These are phyloP conservation scores for Naganishia cerealis DNA, from an alignment of 1,284 basidiomycete genomes.

Conservation along the genomic window DNA sequence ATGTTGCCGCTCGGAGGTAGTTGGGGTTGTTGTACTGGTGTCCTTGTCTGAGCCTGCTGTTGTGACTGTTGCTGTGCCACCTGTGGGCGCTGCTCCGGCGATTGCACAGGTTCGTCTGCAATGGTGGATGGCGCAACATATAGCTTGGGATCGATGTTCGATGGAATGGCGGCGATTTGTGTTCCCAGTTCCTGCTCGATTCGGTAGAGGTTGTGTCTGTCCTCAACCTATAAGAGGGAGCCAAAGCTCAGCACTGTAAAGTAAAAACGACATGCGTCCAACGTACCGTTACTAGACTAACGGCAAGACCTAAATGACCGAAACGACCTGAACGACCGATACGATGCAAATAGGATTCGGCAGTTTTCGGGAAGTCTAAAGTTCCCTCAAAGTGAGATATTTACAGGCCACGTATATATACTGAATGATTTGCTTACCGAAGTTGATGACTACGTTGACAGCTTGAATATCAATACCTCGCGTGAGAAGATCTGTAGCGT, in stretches of 20 bases:
- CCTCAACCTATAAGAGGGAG: conserved; percentile 67
- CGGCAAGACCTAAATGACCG: conserved; percentile 93
- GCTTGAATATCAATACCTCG: conserved; percentile 99
- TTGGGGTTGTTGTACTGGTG: conserved; percentile 16
- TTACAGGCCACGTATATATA: not conserved
- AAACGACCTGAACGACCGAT: conserved; percentile 97
- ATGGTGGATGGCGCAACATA: conserved; percentile 68
- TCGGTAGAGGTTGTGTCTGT: conserved; percentile 93
- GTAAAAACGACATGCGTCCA: not conserved
- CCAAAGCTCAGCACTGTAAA: conserved; percentile 36
- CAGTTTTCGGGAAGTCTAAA: conserved; percentile 91
- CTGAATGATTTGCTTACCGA: conserved; percentile 50
- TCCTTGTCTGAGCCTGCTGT: conserved; percentile 15
- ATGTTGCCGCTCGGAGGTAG: conserved; percentile 33
- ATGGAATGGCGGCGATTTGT: conserved; percentile 94
- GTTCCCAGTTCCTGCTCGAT: conserved; percentile 98
- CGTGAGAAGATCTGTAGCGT: conserved; percentile 77
- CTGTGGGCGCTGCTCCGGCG: conserved; percentile 8
- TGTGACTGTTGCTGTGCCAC: not conserved
- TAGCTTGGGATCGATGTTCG: conserved; percentile 84
- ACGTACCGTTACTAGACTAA: conserved; percentile 78
- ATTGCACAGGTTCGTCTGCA: conserved; percentile 37
- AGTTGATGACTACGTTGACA: conserved; percentile 99
- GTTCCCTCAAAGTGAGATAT: not conserved
- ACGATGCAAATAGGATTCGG: conserved; percentile 95